phyloP scores from a whole-genome alignment of 805 yeast genomes.

The Yamadazyma ubonensis region DNA sequence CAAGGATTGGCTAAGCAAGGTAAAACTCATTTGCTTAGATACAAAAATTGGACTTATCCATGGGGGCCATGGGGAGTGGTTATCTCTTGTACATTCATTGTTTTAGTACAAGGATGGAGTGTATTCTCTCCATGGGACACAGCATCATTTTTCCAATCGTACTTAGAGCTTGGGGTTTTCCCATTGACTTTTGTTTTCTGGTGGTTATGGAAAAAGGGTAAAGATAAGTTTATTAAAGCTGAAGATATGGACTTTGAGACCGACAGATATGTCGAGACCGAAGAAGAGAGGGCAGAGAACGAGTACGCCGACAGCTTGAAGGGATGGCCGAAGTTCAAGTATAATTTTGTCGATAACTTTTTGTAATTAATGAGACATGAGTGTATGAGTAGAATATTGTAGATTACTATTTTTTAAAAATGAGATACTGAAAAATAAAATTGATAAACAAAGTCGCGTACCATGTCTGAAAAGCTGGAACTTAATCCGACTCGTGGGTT shows the following conservation, averaged over 20 bases:
- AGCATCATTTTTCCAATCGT: slow-evolving; percentile 42
- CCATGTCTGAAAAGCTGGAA: not conserved
- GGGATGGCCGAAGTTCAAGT: slow-evolving; percentile 44
- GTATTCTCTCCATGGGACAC: slow-evolving; percentile 47
- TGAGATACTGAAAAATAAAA: slow-evolving; percentile 2
- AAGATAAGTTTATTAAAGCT: slow-evolving; percentile 40
- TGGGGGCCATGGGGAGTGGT: slow-evolving; percentile 49
- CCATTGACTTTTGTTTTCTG: slow-evolving; percentile 44
- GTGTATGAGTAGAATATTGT: slow-evolving; percentile 30
- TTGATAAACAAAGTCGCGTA: not conserved
- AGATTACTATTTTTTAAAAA: slow-evolving; percentile 25
- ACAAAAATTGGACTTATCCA: slow-evolving; percentile 52
- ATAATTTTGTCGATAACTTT: slow-evolving; percentile 28
- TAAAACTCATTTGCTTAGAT: slow-evolving; percentile 39
- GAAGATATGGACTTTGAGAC: slow-evolving; percentile 55
- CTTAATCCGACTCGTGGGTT: slow-evolving; percentile 1
- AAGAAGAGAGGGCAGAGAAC: slow-evolving; percentile 45
- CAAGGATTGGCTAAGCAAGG: slow-evolving; percentile 45
- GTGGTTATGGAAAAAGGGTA: slow-evolving; percentile 44
- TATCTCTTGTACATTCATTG: slow-evolving; percentile 41
- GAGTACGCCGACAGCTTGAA: slow-evolving; percentile 37
- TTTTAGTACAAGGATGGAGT: slow-evolving; percentile 56
- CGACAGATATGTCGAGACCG: slow-evolving; percentile 49
- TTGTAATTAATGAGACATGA: slow-evolving; percentile 17
- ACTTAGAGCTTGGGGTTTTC: slow-evolving; percentile 48